These are phyloP conservation scores for Chlorokybus atmophyticus DNA, from an alignment of 139 green algal genomes.

Conservation along the genomic window DNA sequence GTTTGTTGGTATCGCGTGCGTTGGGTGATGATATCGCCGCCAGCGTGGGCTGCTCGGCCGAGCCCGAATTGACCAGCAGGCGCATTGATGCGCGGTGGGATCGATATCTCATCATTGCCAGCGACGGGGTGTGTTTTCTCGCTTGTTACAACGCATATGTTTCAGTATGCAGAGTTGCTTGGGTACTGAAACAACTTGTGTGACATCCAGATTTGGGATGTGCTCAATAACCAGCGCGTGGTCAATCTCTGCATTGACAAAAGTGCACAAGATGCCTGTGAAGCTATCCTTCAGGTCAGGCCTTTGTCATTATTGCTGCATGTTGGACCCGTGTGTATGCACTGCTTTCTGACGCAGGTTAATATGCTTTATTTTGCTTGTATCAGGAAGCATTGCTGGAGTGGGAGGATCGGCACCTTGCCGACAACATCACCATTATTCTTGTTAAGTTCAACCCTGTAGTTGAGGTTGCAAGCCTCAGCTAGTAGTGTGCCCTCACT, in stretches of 20 bases:
- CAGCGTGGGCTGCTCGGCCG: constrained; percentile 36
- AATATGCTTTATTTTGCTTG: constrained; percentile 11
- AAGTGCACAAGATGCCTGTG: background rate
- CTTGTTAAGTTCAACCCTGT: constrained; percentile 34
- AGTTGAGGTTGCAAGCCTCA: no score
- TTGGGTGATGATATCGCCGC: constrained; percentile 37
- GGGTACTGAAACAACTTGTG: no score
- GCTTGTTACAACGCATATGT: no score
- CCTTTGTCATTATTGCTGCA: background rate
- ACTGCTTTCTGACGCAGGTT: background rate
- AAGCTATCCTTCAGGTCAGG: background rate
- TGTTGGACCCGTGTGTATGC: background rate
- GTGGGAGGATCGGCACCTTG: constrained; percentile 38
- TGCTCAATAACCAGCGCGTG: constrained; percentile 33
- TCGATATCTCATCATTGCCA: constrained; percentile 34
- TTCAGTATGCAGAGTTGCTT: no score
- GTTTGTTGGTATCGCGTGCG: constrained; percentile 8
- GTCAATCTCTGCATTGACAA: background rate
- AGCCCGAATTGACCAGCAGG: constrained; percentile 35
- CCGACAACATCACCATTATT: constrained; percentile 40
- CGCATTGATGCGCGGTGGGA: constrained; percentile 3
- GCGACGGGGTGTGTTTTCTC: constrained; percentile 24
- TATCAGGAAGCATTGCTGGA: constrained; percentile 25
- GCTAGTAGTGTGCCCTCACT: no score
- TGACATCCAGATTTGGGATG: constrained; percentile 39